Evolutionary conservation across 305 asterid genomes (phyloP), one percentile per base, ranked within the genome.

Genomic region (Fraxinus platypoda): DNA sequence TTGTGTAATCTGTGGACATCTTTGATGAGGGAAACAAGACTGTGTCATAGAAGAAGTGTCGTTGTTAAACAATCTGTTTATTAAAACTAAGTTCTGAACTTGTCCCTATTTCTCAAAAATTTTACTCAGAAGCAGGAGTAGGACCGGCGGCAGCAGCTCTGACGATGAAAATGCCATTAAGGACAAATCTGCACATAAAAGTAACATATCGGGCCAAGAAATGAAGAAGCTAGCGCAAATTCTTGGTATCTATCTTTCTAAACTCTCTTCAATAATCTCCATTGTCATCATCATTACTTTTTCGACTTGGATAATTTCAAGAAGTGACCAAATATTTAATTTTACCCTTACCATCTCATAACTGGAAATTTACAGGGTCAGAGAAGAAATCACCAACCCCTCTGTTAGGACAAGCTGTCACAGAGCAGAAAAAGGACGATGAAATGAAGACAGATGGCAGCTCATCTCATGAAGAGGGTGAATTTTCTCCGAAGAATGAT

Each of bases 401-500:
- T 81, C 80, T 74, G 85, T 13, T 64, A 78, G 87, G 82, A 78
- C 75, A 76, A 78, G 78, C 77, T 62, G 87, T 85, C 71, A 64
- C 54, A 71, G 88, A 83, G 81, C 89, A 66, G 87, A 85, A 83
- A 81, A 88, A 86, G 83, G 87, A 76, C 68, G 86, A 80, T 83
- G 83, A 85, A 75, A 28, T 76, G 81, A 85, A 79, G 72, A 80
- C 19, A 13, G 86, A 81, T 73, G 91, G 78, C 28, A 82, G 85
- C 74, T 77, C 90, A 7, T 82, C 90, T 59, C 89, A 80, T 34
- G 95, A 91, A 86, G 93, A 94, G 84, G 91, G 91, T 74, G 94
- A 89, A 85, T 80, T 91, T 82, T 85, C 94, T 81, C 88, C 38
- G 38, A 85, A 86, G 90, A 87, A 84, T 78, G 91, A 75, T 46